Conservation (phyloP, 495 filamentous ascomycete species). For the Penicillium tannophilum region DNA sequence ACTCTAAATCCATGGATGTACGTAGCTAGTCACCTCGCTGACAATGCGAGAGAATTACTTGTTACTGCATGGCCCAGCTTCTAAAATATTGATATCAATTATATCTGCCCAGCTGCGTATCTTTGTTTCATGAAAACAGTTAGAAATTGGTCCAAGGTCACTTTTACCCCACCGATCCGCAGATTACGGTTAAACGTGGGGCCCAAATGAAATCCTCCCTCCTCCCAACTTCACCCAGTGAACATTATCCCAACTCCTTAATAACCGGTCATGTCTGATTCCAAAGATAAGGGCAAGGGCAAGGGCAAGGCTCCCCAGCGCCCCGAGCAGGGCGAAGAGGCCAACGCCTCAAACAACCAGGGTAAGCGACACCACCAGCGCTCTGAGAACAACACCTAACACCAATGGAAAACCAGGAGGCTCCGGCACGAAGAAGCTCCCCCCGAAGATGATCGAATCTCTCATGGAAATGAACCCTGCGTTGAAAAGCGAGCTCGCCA, state of each 20-base stretch:
- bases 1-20: background rate
- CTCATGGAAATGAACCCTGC: slow-evolving; percentile 54
- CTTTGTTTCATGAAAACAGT: no score
- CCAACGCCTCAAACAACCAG: slow-evolving; percentile 6
- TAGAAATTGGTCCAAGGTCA: background rate
- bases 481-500: slow-evolving; percentile 49
- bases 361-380: slow-evolving; percentile 12
- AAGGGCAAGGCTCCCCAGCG: slow-evolving; percentile 45
- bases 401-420: slow-evolving; percentile 21
- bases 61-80: background rate
- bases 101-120: no score
- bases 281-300: slow-evolving; percentile 37
- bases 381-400: slow-evolving; percentile 11
- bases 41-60: background rate
- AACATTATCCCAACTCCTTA: slow-evolving; percentile 3
- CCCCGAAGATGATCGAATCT: slow-evolving; percentile 44
- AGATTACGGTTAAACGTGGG: slow-evolving; percentile 36
- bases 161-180: slow-evolving; percentile 24
- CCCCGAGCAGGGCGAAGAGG: slow-evolving; percentile 18
- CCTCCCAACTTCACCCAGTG: slow-evolving; percentile 18
- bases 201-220: slow-evolving; percentile 29
- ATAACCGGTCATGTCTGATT: slow-evolving; percentile 38
- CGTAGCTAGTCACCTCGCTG: background rate
- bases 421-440: slow-evolving; percentile 40
- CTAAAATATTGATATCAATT: background rate